Base-by-base conservation (phyloP, 345 rosid genomes). In the Hibiscus mutabilis region DNA sequence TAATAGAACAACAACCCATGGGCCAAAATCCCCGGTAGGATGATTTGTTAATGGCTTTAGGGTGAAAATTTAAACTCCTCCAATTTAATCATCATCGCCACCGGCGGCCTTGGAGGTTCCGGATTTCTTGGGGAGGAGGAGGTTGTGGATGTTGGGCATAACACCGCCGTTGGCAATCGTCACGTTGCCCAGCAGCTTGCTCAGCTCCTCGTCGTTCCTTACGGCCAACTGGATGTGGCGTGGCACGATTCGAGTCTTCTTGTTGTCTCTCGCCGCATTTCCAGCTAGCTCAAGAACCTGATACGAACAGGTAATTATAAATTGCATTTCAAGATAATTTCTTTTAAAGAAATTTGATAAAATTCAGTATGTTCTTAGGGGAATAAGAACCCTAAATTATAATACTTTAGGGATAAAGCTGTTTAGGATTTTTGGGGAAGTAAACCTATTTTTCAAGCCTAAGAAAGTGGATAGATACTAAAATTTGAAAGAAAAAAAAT, bases 91-190 rank as follows among this genome's bases (percentile, higher is more conserved):
- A 0, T 90, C 97, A 2, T 93, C 96, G 1, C 79, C 96, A 31
- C 62, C 93, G 61, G 91, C n/a, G 0, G 86, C 76, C 84, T 88
- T 88, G 31, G 88, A 82, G 65, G 89, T 60, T 4, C 98, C 96
- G 6, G 94, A 5, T 86, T 91, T 93, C 84, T 91, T 93, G 3
- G 98, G 98, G 57, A 91, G 87, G 27, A 93, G 94, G 19, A 89
- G 98, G 71, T 89, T 93, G 88, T 93, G 98, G 79, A 93, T 93
- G 81, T 93, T 93, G 1, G 97, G 97, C 97, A 93, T 91, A 69
- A 93, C 98, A 33, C 97, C 98, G 3, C 98, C 98, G 10, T 93
- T 93, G 2, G 98, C 97, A 55, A 91, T 93, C 0, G 98, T 93
- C 10, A 91, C 98, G 60, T 93, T 97, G 15, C 98, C 98, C 0